These are phyloP conservation scores for Kwoniella pini DNA, from an alignment of 768 basidiomycete genomes.

Conservation along the genomic window DNA sequence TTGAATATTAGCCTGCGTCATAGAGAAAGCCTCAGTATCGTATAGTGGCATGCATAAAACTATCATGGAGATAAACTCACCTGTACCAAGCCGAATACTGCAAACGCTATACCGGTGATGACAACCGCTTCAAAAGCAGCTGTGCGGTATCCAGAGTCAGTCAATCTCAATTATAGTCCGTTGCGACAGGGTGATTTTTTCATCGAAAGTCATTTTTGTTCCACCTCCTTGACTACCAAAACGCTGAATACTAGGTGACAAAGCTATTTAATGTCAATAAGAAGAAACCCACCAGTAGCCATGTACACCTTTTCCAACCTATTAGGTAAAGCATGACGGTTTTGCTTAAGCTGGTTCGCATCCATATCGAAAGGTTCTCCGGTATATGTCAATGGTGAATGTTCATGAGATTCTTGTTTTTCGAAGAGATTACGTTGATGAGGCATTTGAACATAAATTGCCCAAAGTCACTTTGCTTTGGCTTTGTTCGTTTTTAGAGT, in stretches of 20 bases:
- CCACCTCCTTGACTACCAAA: no score
- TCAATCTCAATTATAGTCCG: no score
- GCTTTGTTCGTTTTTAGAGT: no score
- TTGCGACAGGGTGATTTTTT: no score
- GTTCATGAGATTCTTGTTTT: not conserved
- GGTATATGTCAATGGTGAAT: not conserved
- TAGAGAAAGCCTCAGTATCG: not conserved
- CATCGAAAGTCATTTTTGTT: no score
- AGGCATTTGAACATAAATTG: not conserved
- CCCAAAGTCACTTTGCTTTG: no score
- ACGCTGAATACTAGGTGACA: no score
- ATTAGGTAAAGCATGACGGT: constrained; percentile 20
- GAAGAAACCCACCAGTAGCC: constrained; percentile 38
- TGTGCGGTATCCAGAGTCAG: not conserved
- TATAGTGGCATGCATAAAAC: not conserved
- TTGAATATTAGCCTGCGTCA: constrained; percentile 22
- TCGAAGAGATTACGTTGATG: not conserved
- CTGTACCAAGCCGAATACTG: constrained; percentile 36
- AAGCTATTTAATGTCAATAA: no score
- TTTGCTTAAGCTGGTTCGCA: constrained; percentile 1
- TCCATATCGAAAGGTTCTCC: not conserved
- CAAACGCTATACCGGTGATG: constrained; percentile 31
- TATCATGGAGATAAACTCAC: constrained; percentile 3
- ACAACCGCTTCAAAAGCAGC: constrained; percentile 34
- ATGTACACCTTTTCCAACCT: constrained; percentile 41